These are phyloP conservation scores for Sphagnum tenellum DNA, from an alignment of 225 moss, liverwort and hornwort genomes.

Conservation along the genomic window DNA sequence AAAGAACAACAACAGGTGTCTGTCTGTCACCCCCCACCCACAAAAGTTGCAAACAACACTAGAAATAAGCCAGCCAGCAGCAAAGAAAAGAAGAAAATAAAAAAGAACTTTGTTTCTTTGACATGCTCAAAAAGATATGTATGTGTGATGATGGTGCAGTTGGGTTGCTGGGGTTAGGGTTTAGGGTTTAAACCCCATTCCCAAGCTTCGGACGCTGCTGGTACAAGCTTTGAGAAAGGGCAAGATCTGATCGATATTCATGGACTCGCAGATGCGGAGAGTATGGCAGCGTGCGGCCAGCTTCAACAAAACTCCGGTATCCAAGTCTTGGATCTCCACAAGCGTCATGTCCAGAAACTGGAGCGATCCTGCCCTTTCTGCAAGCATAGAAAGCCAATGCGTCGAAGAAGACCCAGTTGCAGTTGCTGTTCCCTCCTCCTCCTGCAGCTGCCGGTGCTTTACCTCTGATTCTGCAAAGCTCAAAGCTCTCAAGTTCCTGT, in stretches of 20 bases:
- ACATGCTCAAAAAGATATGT: too few species aligned
- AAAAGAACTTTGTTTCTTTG: too few species aligned
- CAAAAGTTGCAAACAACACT: neutral
- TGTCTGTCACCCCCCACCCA: too few species aligned
- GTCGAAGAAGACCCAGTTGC: neutral
- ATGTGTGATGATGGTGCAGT: too few species aligned
- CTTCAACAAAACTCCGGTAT: constrained; percentile 24
- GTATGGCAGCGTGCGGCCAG: constrained; percentile 33
- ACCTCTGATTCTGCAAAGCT: constrained; percentile 29
- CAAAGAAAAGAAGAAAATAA: neutral
- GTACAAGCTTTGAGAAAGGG: constrained; percentile 21
- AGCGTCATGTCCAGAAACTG: constrained; percentile 32
- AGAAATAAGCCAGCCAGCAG: neutral
- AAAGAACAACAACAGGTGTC: too few species aligned
- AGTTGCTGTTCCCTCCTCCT: neutral
- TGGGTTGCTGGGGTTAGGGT: too few species aligned
- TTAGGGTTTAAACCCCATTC: constrained; percentile 27
- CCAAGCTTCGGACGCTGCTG: constrained; percentile 18
- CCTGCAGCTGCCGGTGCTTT: neutral
- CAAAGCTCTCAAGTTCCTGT: constrained; percentile 17
- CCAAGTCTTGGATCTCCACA: constrained; percentile 27
- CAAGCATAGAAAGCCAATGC: constrained; percentile 26
- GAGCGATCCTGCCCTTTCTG: constrained; percentile 17
- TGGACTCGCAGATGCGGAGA: constrained; percentile 22
- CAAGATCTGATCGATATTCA: constrained; percentile 26